These are phyloP conservation scores for Zizania palustris DNA, from an alignment of 202 grass and related monocot species.

Conservation along the genomic window DNA sequence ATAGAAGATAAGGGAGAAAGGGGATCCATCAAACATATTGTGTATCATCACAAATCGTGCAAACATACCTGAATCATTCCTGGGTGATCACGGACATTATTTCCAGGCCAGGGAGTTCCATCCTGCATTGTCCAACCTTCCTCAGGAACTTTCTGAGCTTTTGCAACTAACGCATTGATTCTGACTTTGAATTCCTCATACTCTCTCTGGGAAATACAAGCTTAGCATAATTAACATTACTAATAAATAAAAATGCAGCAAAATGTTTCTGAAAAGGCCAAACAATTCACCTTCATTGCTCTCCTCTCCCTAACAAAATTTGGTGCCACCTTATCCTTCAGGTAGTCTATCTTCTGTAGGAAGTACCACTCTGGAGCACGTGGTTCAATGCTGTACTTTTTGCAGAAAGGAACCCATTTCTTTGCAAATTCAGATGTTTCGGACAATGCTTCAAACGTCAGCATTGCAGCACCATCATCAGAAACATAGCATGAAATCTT, in stretches of 20 bases:
- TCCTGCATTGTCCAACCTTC: constrained; percentile 99
- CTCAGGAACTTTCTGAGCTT: constrained; percentile 94
- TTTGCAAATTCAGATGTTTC: constrained; percentile 98
- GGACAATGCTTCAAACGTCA: constrained; percentile 86
- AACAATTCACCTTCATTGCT: constrained; percentile 77
- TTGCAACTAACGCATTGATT: constrained; percentile 98
- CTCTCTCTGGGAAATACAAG: constrained; percentile 60
- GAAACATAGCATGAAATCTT: constrained; percentile 94
- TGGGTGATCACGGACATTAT: constrained; percentile 93
- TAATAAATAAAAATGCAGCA: constrained; percentile 28
- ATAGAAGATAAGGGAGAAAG: not conserved
- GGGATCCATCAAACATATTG: not conserved
- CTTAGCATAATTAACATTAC: constrained; percentile 19
- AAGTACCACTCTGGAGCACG: constrained; percentile 92
- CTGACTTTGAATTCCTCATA: constrained; percentile 93
- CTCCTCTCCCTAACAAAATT: constrained; percentile 87
- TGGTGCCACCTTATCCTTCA: constrained; percentile 79
- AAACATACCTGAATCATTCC: constrained; percentile 97
- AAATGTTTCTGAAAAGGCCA: not conserved
- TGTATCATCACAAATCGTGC: not conserved
- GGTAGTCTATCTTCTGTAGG: constrained; percentile 90
- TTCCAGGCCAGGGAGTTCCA: constrained; percentile 98
- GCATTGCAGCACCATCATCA: constrained; percentile 96
- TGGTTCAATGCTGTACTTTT: constrained; percentile 74
- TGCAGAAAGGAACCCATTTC: constrained; percentile 92